A percentile compares a stretch with the other conserved stretches of the same genome.
Evolutionary conservation across 768 basidiomycete species (phyloP).

Genomic region (Pleurotus tuoliensis): DNA sequence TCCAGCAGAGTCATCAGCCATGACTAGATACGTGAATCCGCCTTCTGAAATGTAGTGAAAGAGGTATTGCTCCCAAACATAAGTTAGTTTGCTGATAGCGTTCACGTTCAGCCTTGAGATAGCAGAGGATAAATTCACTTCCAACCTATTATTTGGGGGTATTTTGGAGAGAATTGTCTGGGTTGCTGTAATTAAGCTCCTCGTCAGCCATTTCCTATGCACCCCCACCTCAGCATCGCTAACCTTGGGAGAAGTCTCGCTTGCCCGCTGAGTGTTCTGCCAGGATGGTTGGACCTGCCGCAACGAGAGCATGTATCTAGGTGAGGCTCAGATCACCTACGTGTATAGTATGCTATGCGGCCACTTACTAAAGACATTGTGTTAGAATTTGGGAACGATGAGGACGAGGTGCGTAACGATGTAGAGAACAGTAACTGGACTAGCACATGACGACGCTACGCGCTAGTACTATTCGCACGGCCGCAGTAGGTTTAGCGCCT

Average conservation of each 20-base stretch:
- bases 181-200: constrained; percentile 45
- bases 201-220: not conserved
- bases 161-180: constrained; percentile 93
- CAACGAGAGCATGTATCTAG: constrained; percentile 83
- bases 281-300: constrained; percentile 74
- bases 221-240: constrained; percentile 9
- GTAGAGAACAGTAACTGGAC: no score
- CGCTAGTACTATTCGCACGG: no score
- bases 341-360: not conserved
- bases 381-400: not conserved
- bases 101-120: constrained; percentile 2
- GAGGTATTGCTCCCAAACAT: constrained; percentile 90
- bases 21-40: constrained; percentile 84
- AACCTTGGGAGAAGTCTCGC: constrained; percentile 88
- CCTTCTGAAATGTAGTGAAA: constrained; percentile 93
- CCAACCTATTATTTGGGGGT: constrained; percentile 78
- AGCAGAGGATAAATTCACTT: constrained; percentile 22
- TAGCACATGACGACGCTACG: no score
- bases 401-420: not conserved
- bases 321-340: not conserved
- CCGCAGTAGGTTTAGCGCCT: no score
- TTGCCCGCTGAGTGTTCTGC: constrained; percentile 81
- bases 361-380: constrained; percentile 28
- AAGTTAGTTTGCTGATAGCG: constrained; percentile 61
- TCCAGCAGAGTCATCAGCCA: constrained; percentile 92